These are phyloP conservation scores for Gossypium davidsonii DNA, from an alignment of 441 rosid genomes.

Conservation along the genomic window DNA sequence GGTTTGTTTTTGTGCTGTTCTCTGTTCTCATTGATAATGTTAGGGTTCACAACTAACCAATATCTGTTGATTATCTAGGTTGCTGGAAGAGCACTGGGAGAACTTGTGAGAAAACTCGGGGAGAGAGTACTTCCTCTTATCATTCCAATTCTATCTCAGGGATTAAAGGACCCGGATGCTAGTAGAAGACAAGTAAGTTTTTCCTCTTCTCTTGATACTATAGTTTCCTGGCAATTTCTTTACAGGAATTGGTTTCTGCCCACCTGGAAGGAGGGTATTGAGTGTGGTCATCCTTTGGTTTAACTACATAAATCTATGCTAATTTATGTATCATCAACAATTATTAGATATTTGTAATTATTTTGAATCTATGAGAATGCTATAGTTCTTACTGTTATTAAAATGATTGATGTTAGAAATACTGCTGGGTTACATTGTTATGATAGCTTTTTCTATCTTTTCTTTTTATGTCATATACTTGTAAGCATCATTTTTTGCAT, in stretches of 20 bases:
- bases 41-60: neutral
- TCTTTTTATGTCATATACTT: neutral
- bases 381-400: neutral
- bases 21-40: neutral
- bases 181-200: slow-evolving; percentile 85
- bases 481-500: neutral
- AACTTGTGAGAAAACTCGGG: slow-evolving; percentile 98
- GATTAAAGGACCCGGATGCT: slow-evolving; percentile 74
- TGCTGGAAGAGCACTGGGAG: slow-evolving; percentile 96
- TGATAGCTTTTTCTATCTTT: neutral
- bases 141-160: slow-evolving; percentile 83
- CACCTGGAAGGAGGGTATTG: neutral
- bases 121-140: slow-evolving; percentile 99
- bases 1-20: slow-evolving; percentile 38
- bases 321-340: neutral
- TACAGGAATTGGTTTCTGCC: neutral
- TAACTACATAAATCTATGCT: neutral
- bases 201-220: slow-evolving; percentile 8
- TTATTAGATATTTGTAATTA: neutral
- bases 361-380: neutral
- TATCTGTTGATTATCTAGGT: slow-evolving; percentile 40
- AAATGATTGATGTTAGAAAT: neutral
- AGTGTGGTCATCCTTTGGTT: neutral
- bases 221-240: neutral
- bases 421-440: neutral